These are phyloP conservation scores for Eremothecium cymbalariae DNA, from an alignment of 1,139 yeast species.

Conservation along the genomic window DNA sequence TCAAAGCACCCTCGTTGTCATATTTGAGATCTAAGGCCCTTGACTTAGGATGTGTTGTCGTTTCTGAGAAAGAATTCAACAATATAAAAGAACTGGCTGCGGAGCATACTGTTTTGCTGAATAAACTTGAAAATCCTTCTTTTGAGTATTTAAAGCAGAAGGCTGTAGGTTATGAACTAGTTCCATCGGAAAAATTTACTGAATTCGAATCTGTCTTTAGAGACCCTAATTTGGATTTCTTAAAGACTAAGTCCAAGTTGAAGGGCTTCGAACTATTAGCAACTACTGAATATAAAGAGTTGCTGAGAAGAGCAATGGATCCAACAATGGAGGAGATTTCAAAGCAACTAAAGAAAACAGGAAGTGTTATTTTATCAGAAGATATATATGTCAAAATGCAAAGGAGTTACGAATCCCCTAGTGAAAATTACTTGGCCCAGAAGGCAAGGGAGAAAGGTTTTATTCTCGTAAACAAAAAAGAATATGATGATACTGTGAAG, in stretches of 20 bases:
- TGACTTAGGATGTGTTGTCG: slow-evolving; percentile 27
- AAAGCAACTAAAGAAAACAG: slow-evolving; percentile 7
- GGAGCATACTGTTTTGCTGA: slow-evolving; percentile 19
- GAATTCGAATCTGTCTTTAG: slow-evolving; percentile 14
- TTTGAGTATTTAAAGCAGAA: slow-evolving; percentile 22
- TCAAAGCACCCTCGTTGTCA: slow-evolving; percentile 19
- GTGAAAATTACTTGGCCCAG: slow-evolving; percentile 22
- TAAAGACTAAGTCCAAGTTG: slow-evolving; percentile 15
- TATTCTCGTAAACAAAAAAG: slow-evolving; percentile 20
- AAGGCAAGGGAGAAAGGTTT: slow-evolving; percentile 29
- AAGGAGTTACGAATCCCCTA: slow-evolving; percentile 19
- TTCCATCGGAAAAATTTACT: slow-evolving; percentile 28
- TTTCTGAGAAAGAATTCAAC: slow-evolving; percentile 29
- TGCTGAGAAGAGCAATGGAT: slow-evolving; percentile 11
- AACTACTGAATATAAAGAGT: slow-evolving; percentile 10
- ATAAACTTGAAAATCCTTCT: slow-evolving; percentile 8
- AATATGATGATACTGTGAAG: slow-evolving; percentile 20
- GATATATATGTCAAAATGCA: slow-evolving; percentile 10
- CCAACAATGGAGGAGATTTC: slow-evolving; percentile 12
- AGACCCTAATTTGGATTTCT: slow-evolving; percentile 22
- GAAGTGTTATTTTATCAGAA: slow-evolving; percentile 12
- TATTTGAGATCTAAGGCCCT: slow-evolving; percentile 26
- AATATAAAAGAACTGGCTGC: slow-evolving; percentile 26
- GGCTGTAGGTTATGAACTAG: slow-evolving; percentile 28
- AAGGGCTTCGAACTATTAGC: slow-evolving; percentile 7